phyloP scores from a whole-genome alignment of 2,329 filamentous ascomycete species.

The Venturiaceae sp. region DNA sequence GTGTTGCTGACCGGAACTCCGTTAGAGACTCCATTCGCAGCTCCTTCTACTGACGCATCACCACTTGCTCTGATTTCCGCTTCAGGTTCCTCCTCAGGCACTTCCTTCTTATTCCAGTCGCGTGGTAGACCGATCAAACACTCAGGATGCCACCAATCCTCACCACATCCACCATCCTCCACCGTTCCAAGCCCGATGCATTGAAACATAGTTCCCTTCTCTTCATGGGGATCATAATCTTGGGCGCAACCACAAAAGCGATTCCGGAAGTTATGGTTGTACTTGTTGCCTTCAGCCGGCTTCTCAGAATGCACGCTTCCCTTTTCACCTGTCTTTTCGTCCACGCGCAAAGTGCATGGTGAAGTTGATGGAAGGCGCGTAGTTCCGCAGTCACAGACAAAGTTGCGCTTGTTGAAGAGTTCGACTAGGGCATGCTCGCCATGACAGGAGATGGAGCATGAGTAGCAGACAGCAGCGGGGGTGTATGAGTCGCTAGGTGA shows the following conservation, averaged over 20 bases:
- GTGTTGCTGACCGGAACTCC: neutral
- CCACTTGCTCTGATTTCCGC: neutral
- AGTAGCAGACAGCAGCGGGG: conserved; percentile 84
- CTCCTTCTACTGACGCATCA: neutral
- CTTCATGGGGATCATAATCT: conserved; percentile 77
- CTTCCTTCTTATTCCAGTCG: conserved; percentile 50
- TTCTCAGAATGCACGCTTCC: conserved; percentile 69
- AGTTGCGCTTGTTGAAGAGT: conserved; percentile 90
- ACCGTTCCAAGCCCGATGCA: conserved; percentile 75
- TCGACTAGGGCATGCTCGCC: conserved; percentile 92
- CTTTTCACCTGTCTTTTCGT: conserved; percentile 63
- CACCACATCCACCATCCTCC: conserved; percentile 81
- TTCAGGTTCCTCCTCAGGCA: neutral
- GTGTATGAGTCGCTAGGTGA: conserved; percentile 53
- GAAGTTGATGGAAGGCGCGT: conserved; percentile 61
- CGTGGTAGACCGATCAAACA: conserved; percentile 76
- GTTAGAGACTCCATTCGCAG: neutral
- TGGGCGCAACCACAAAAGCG: conserved; percentile 83
- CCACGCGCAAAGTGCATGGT: conserved; percentile 67
- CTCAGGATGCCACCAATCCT: conserved; percentile 97
- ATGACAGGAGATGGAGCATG: conserved; percentile 93
- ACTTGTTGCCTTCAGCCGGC: conserved; percentile 65
- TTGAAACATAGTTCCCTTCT: conserved; percentile 98
- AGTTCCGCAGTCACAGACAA: conserved; percentile 93
- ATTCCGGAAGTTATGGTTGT: conserved; percentile 94